phyloP scores from a whole-genome alignment of 306 rosid genomes.

The Leucaena leucocephala region DNA sequence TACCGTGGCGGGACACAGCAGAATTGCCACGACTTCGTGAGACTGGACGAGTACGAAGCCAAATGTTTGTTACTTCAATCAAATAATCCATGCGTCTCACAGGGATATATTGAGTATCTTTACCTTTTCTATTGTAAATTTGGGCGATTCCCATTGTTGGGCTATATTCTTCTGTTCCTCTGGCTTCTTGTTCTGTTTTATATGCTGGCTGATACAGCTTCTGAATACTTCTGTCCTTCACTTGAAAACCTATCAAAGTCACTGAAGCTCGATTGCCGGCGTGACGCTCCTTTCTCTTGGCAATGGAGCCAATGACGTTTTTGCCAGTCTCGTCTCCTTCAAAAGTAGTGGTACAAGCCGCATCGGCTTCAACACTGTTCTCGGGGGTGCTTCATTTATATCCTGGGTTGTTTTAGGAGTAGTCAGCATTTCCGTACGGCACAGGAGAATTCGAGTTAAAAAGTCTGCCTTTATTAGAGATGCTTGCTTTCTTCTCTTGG shows the following conservation, averaged over 20 bases:
- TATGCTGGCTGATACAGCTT: constrained; percentile 55
- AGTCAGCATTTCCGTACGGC: constrained; percentile 44
- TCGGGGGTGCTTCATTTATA: constrained; percentile 61
- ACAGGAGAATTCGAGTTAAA: constrained; percentile 29
- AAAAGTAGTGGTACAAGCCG: constrained; percentile 39
- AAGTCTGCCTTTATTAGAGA: constrained; percentile 55
- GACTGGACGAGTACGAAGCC: constrained; percentile 39
- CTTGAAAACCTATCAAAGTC: constrained; percentile 51
- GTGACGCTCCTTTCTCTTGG: constrained; percentile 67
- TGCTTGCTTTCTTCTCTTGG: constrained; percentile 52
- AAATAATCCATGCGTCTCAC: constrained; percentile 52
- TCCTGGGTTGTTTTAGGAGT: constrained; percentile 60
- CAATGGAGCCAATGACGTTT: constrained; percentile 59
- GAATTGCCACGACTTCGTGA: constrained; percentile 45
- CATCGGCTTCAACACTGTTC: constrained; percentile 51
- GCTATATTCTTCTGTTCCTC: constrained; percentile 46
- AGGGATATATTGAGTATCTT: constrained; percentile 53
- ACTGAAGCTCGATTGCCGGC: constrained; percentile 58
- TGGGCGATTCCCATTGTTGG: constrained; percentile 47
- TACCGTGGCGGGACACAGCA: constrained; percentile 8
- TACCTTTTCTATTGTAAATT: constrained; percentile 62
- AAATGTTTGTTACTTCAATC: constrained; percentile 54
- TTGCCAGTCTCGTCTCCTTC: constrained; percentile 53
- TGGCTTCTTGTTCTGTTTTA: constrained; percentile 61
- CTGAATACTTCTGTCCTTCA: constrained; percentile 63